Conservation (phyloP, 139 green algal genomes). For the Medakamo hakoo region DNA sequence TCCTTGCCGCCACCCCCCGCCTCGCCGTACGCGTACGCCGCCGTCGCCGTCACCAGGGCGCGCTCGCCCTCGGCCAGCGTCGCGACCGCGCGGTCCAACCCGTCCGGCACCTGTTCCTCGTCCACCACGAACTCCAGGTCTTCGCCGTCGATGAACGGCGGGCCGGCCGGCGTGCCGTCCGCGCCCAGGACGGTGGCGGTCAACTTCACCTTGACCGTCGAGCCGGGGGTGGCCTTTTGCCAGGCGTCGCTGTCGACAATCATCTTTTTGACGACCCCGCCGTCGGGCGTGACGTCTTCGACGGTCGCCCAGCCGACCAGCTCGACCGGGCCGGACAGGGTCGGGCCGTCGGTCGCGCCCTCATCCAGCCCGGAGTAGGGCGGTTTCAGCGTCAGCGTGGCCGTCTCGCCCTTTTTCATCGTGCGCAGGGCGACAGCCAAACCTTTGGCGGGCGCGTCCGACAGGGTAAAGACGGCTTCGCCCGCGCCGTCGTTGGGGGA, state of each 20-base stretch:
- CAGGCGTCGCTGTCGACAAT: slow-evolving; percentile 47
- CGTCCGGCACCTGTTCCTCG: slow-evolving; percentile 48
- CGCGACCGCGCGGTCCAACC: slow-evolving; percentile 65
- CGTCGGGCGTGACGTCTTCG: slow-evolving; percentile 27
- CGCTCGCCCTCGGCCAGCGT: slow-evolving; percentile 81
- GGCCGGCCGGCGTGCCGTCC: slow-evolving; percentile 33
- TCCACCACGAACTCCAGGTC: slow-evolving; percentile 44
- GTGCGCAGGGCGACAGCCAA: slow-evolving; percentile 35
- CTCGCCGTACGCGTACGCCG: slow-evolving; percentile 48
- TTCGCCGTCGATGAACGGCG: slow-evolving; percentile 37
- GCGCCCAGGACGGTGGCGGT: slow-evolving; percentile 8
- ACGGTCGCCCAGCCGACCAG: slow-evolving; percentile 55
- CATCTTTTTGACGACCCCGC: slow-evolving; percentile 61
- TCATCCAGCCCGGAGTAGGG: too few relatives aligned
- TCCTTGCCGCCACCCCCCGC: slow-evolving; percentile 9
- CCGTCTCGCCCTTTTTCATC: slow-evolving; percentile 67
- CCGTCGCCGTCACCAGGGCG: slow-evolving; percentile 49
- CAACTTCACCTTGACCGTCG: slow-evolving; percentile 42
- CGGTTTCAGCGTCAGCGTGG: slow-evolving; percentile 31
- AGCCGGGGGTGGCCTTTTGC: slow-evolving; percentile 48
- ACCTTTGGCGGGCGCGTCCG: neutral
- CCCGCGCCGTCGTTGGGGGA: too few relatives aligned
- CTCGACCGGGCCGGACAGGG: slow-evolving; percentile 40
- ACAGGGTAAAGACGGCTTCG: slow-evolving; percentile 32
- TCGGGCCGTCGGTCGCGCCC: too few relatives aligned